Evolutionary conservation across 805 yeast species (phyloP).

Genomic region (Candida morakotiae): DNA sequence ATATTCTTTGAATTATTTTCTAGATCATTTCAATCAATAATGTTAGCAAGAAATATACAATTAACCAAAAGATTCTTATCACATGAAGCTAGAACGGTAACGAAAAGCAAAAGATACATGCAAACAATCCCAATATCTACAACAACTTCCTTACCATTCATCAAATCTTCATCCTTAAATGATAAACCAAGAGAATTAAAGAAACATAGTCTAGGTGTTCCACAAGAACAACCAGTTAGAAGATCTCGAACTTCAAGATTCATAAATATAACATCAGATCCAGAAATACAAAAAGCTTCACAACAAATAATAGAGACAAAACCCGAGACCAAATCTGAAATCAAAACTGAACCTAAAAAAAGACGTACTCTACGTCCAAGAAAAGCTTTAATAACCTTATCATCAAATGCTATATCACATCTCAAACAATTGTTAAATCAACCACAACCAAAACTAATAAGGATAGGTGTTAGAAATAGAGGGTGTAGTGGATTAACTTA

Average conservation of each 20-base stretch:
- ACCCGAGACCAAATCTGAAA: constrained; percentile 3
- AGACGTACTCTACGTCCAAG: constrained; percentile 73
- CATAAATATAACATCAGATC: constrained; percentile 6
- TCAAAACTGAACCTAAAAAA: constrained; percentile 13
- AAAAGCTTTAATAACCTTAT: constrained; percentile 81
- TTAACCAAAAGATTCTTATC: constrained; percentile 7
- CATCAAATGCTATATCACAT: constrained; percentile 74
- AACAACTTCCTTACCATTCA: constrained; percentile 5
- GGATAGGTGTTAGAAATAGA: constrained; percentile 92
- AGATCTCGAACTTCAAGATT: constrained; percentile 29
- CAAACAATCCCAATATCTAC: constrained; percentile 29
- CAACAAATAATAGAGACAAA: constrained; percentile 1
- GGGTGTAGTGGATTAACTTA: constrained; percentile 97
- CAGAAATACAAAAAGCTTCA: constrained; percentile 8
- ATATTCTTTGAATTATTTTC: background rate
- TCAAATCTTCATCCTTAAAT: constrained; percentile 2
- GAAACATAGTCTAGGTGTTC: constrained; percentile 21
- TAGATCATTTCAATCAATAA: background rate
- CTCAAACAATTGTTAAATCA: constrained; percentile 61
- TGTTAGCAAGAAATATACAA: constrained; percentile 4
- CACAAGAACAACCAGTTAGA: constrained; percentile 17
- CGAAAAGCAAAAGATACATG: constrained; percentile 23
- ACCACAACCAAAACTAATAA: constrained; percentile 84
- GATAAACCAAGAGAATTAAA: constrained; percentile 27
- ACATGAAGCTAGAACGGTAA: constrained; percentile 2